Percentiles rank a stretch among this genome's conserved stretches.
Evolutionary conservation across 306 rosid species (phyloP).

Genomic region (Spatholobus suberectus): DNA sequence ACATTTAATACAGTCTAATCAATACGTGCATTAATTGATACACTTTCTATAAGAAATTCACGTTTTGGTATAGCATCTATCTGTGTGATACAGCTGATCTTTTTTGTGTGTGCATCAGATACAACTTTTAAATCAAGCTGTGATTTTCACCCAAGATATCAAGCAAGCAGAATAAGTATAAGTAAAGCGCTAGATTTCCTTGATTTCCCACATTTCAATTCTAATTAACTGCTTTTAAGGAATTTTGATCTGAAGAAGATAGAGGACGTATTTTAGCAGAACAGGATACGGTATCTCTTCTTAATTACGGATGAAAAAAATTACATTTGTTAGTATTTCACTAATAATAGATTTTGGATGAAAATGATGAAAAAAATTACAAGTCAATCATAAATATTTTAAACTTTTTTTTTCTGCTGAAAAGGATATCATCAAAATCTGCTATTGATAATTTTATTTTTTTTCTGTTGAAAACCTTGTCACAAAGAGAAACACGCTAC

Average conservation of each 20-base stretch:
- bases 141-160: slow-evolving; percentile 13
- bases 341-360: too few relatives aligned
- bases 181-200: neutral
- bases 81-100: neutral
- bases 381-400: too few relatives aligned
- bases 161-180: slow-evolving; percentile 35
- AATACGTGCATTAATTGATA: neutral
- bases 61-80: slow-evolving; percentile 22
- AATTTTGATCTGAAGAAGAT: neutral
- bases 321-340: neutral
- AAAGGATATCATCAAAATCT: neutral
- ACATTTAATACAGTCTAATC: slow-evolving; percentile 3
- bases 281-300: slow-evolving; percentile 22
- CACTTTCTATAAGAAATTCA: neutral
- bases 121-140: slow-evolving; percentile 31
- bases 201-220: slow-evolving; percentile 24
- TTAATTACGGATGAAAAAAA: neutral
- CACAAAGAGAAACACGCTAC: too few relatives aligned
- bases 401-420: too few relatives aligned
- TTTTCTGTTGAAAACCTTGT: too few relatives aligned
- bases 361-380: neutral
- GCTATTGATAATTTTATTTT: neutral
- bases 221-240: slow-evolving; percentile 20
- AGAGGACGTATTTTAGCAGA: neutral
- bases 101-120: slow-evolving; percentile 16